Evolutionary conservation across 2,329 filamentous ascomycete species (phyloP), one percentile per base, ranked within the genome.

Genomic region (Stagonosporopsis chrysanthemi): DNA sequence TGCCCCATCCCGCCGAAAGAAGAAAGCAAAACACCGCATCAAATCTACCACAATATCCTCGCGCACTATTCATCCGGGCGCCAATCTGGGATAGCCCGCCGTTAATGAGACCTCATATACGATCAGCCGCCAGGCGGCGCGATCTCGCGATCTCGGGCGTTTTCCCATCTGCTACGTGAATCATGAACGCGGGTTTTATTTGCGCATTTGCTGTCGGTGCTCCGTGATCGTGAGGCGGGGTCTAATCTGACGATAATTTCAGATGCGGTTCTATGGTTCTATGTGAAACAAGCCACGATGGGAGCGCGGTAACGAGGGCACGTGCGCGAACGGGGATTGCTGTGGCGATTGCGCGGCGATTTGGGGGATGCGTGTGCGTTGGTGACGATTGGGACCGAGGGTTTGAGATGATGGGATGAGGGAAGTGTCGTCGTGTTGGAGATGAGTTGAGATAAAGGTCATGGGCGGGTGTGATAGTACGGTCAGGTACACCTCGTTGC

Each of bases 211-310:
- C 22, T 9, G 11, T 35, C 35, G 33, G 45, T 47, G 44, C 26
- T 43, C 26, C n/a, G 12, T 28, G 26, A 1, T 31, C 36, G 23
- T 51, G 46, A n/a, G 19, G 12, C 19, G 12, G 24, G 11, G 45
- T 33, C n/a, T 19, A 45, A 50, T 41, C 40, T 45, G 45, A 26
- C 11, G 17, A 39, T 40, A 48, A 44, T 55, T 49, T 49, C 44
- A 17, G 24, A 17, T 4, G 15, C 17, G 39, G 47, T 36, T 56
- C n/a, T 56, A 56, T 51, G 39, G 47, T 36, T 56, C n/a, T 56
- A 56, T 51, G 41, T 51, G 53, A 56, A 51, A 56, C 53, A 51
- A 46, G 53, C 47, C 41, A 51, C 41, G 29, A 46, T 46, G 33
- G 41, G 53, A 56, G 24, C 35, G 26, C 29, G 52, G 52, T 56